Evolutionary conservation across 768 basidiomycete species (phyloP).

Genomic region (Kwoniella sp.): DNA sequence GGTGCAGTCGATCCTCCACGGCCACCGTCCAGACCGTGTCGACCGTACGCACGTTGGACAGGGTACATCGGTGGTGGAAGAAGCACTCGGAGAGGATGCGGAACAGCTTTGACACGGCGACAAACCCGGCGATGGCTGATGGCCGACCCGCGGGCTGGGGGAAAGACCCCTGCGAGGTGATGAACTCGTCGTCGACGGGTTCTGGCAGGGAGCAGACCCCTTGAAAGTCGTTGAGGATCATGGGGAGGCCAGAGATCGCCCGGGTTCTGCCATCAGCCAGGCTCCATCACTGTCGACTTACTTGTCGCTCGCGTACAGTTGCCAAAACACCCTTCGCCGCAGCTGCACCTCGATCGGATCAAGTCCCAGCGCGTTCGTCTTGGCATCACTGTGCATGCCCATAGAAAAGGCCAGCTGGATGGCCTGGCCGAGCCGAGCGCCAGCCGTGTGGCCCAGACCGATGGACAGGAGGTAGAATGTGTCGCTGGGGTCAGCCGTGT

Average conservation of each 20-base stretch:
- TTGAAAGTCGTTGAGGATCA: conserved; percentile 46
- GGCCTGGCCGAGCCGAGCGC: conserved; percentile 41
- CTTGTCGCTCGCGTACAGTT: conserved; percentile 44
- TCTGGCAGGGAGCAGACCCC: conserved; percentile 38
- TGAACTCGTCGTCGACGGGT: conserved; percentile 40
- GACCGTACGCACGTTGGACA: conserved; percentile 13
- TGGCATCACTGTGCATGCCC: conserved; percentile 37
- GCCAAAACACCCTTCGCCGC: conserved; percentile 43
- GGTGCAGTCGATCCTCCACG: conserved; percentile 34
- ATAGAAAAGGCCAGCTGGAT: conserved; percentile 41
- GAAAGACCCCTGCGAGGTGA: conserved; percentile 45
- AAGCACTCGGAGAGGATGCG: conserved; percentile 39
- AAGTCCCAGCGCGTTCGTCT: conserved; percentile 30
- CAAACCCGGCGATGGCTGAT: conserved; percentile 37
- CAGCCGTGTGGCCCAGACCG: conserved; percentile 39
- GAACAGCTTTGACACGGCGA: conserved; percentile 35
- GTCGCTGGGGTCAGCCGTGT: conserved; percentile 24
- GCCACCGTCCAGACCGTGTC: conserved; percentile 28
- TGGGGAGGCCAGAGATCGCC: conserved; percentile 40
- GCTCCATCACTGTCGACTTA: conserved; percentile 12
- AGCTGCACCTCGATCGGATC: conserved; percentile 41
- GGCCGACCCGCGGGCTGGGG: conserved; percentile 32
- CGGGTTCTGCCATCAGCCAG: conserved; percentile 25
- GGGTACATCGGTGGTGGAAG: conserved; percentile 39
- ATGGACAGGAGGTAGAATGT: conserved; percentile 42